Conservation (phyloP, 306 rosid genomes). For the Vigna mungo region DNA sequence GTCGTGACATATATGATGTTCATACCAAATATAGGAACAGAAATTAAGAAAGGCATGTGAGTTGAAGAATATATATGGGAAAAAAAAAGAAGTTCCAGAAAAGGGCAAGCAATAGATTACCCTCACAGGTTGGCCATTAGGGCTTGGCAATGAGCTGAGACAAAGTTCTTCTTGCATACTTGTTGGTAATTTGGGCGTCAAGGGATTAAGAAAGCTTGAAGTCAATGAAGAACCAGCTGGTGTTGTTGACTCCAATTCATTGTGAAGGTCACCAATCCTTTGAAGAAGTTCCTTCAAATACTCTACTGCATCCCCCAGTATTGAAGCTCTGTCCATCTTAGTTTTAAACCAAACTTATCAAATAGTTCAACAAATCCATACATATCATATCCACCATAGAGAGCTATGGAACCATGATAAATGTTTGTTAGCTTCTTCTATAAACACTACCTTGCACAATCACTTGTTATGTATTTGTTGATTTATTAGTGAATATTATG, state of each 20-base stretch:
- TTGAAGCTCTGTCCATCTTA: conserved; percentile 99
- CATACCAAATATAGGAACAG: not conserved
- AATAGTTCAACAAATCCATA: not conserved
- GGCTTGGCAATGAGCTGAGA: conserved; percentile 78
- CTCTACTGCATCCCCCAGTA: conserved; percentile 94
- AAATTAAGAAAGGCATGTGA: conserved; percentile 1
- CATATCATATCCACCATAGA: no score
- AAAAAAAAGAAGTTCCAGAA: conserved; percentile 8
- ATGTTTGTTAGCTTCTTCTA: not conserved
- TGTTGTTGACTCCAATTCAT: conserved; percentile 80
- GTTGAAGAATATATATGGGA: not conserved
- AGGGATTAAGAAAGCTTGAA: conserved; percentile 71
- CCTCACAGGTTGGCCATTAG: conserved; percentile 81
- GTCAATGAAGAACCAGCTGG: conserved; percentile 68
- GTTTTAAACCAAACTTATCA: conserved; percentile 13
- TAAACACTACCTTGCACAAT: not conserved
- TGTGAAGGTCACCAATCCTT: conserved; percentile 81
- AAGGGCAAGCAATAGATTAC: conserved; percentile 50
- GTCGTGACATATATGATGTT: not conserved
- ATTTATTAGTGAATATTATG: not conserved
- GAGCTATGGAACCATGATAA: not conserved
- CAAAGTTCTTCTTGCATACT: conserved; percentile 89
- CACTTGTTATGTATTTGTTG: not conserved
- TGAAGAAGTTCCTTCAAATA: conserved; percentile 91
- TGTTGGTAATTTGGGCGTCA: conserved; percentile 79